A percentile compares a stretch with the other conserved stretches of the same genome.
Conservation (phyloP, 306 rosid species). For the Albizia julibrissin region DNA sequence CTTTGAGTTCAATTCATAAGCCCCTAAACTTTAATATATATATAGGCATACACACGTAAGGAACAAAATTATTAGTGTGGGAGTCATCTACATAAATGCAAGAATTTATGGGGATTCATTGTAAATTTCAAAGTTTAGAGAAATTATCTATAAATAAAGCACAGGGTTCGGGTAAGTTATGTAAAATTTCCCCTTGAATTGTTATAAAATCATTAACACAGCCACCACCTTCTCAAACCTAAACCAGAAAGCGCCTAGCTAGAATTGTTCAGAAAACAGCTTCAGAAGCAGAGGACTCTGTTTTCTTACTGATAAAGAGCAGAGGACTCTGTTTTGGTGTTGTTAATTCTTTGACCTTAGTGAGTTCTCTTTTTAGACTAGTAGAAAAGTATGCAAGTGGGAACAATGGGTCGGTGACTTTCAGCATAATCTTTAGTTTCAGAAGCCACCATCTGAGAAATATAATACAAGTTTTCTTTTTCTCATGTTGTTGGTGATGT, state of each 20-base stretch:
- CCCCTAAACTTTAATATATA: no score
- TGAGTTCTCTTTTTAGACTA: background rate
- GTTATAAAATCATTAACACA: background rate
- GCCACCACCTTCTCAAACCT: background rate
- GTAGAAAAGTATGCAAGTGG: background rate
- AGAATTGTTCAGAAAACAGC: background rate
- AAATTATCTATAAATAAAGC: no score
- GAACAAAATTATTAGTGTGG: no score
- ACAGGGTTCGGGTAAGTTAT: background rate
- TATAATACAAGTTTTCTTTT: background rate
- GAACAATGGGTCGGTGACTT: constrained; percentile 24
- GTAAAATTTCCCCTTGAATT: background rate
- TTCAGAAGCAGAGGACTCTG: background rate
- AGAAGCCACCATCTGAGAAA: background rate
- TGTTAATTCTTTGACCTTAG: background rate
- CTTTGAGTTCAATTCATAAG: no score
- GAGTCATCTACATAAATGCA: background rate
- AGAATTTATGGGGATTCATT: background rate
- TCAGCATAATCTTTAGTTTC: background rate
- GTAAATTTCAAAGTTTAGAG: no score
- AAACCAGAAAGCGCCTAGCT: background rate
- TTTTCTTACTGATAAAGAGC: background rate
- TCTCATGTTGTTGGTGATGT: constrained; percentile 8
- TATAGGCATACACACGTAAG: no score
- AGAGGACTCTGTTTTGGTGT: background rate